Conservation (phyloP, 2,329 filamentous ascomycete genomes). For the Colletotrichum destructivum region DNA sequence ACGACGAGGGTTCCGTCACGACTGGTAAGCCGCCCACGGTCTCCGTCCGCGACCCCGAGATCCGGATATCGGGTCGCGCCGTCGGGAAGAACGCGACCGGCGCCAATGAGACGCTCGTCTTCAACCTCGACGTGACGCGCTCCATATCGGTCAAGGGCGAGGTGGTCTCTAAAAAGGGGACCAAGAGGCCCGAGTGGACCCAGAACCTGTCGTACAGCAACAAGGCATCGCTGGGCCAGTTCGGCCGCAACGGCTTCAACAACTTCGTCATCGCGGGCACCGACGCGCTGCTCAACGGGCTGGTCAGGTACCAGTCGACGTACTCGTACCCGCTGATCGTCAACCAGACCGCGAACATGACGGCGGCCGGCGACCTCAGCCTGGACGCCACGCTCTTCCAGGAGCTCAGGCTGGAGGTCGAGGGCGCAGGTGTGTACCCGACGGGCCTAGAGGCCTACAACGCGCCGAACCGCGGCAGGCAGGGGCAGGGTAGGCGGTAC, state of each 20-base stretch:
- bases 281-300: conserved; percentile 46
- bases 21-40: conserved; percentile 60
- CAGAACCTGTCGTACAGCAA: conserved; percentile 72
- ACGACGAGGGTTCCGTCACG: conserved; percentile 65
- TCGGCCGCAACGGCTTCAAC: conserved; percentile 47
- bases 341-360: conserved; percentile 64
- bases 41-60: conserved; percentile 55
- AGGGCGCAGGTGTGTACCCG: conserved; percentile 65
- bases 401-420: conserved; percentile 55
- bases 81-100: conserved; percentile 61
- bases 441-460: conserved; percentile 73
- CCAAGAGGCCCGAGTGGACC: conserved; percentile 64
- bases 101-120: conserved; percentile 72
- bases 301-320: conserved; percentile 50
- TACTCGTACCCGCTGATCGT: conserved; percentile 75
- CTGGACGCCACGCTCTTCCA: conserved; percentile 61
- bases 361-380: conserved; percentile 61
- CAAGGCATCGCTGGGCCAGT: conserved; percentile 55
- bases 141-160: conserved; percentile 67
- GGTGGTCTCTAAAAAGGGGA: conserved; percentile 64
- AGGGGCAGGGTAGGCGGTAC: conserved; percentile 29
- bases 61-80: conserved; percentile 66
- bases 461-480: conserved; percentile 45
- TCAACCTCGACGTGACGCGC: conserved; percentile 71
- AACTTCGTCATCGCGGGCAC: conserved; percentile 50